Evolutionary conservation across 257 asterid species (phyloP), one percentile per base, ranked within the genome.

Genomic region (Nicotiana obtusifolia): DNA sequence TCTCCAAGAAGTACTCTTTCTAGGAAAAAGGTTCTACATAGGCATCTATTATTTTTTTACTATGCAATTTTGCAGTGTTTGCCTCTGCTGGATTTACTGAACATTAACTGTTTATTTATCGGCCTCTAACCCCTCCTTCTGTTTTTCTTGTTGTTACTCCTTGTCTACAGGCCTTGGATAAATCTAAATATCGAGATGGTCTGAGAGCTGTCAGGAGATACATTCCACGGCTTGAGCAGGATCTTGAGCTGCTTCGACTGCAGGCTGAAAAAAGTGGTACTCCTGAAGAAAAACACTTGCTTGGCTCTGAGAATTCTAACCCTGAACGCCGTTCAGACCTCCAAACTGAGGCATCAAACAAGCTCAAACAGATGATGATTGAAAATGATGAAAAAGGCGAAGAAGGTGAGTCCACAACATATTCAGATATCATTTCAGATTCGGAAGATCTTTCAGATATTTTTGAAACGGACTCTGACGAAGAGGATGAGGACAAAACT

Each of bases 161-260:
- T 83, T 83, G 77, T 41, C 35, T 87, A 26, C 90, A 95, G 99
- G 99, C 99, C 84, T 86, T 95, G 81, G 97, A 95, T 87, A 95
- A 95, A 86, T 95, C 99, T 64, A 93, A 90, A 88, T 92, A 93
- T 61, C 86, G 95, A 84, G 99, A 95, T 86, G 92, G 97, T 64
- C 86, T 95, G 64, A 91, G 98, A 81, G 98, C 97, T 52, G 91
- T 93, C 35, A 92, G 85, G 88, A 90, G 87, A 86, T 86, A 86
- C 83, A 92, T 95, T 52, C 98, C 97, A 5, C 88, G 92, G 86
- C 98, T 95, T 26, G 97, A 95, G 91, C 97, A 90, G 86, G 95
- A 91, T 54, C 92, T 95, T 57, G 88, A 91, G 85, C 89, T 95
- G 80, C 89, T 93, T 83, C 94, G 82, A 85, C 94, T 93, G 80